phyloP scores from a whole-genome alignment of 2,329 filamentous ascomycete genomes.

The Leptoxyphium fumago region DNA sequence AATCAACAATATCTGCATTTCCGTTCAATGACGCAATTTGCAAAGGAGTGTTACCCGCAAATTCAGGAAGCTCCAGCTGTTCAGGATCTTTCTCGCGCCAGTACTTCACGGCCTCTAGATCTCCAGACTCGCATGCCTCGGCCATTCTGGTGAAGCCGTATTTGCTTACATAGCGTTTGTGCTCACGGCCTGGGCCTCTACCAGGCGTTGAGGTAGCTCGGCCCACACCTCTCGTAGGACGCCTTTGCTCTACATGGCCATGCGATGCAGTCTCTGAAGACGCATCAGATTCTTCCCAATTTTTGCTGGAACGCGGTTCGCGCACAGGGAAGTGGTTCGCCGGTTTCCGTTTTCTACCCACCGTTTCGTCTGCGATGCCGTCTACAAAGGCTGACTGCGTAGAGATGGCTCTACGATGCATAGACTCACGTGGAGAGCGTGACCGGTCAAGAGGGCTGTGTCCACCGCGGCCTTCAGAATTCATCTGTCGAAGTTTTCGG shows the following conservation, averaged over 20 bases:
- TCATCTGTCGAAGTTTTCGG: conserved; percentile 12
- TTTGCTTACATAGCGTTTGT: conserved; percentile 80
- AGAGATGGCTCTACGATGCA: conserved; percentile 49
- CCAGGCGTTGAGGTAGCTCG: conserved; percentile 38
- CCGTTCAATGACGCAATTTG: conserved; percentile 87
- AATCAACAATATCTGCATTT: conserved; percentile 70
- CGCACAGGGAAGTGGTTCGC: conserved; percentile 35
- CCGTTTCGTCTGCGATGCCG: conserved; percentile 24
- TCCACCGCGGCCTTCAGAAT: conserved; percentile 13
- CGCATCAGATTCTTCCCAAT: conserved; percentile 49
- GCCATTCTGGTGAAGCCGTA: conserved; percentile 84
- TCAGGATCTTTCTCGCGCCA: conserved; percentile 66
- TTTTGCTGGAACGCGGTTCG: conserved; percentile 18
- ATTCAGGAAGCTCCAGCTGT: conserved; percentile 78
- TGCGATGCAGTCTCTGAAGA: conserved; percentile 30
- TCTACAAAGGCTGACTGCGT: conserved; percentile 46
- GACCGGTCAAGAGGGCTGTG: conserved; percentile 30
- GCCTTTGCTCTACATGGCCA: conserved; percentile 43
- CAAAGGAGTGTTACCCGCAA: conserved; percentile 89
- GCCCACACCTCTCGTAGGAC: conserved; percentile 41
- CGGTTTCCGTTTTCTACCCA: conserved; percentile 21
- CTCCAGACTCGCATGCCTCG: conserved; percentile 76
- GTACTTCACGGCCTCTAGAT: conserved; percentile 63
- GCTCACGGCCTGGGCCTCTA: conserved; percentile 42
- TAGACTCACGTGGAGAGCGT: conserved; percentile 42